A percentile compares a stretch with the other conserved stretches of the same genome.
Conservation (phyloP, 1,139 yeast species). For the Taphrina flavorubra region DNA sequence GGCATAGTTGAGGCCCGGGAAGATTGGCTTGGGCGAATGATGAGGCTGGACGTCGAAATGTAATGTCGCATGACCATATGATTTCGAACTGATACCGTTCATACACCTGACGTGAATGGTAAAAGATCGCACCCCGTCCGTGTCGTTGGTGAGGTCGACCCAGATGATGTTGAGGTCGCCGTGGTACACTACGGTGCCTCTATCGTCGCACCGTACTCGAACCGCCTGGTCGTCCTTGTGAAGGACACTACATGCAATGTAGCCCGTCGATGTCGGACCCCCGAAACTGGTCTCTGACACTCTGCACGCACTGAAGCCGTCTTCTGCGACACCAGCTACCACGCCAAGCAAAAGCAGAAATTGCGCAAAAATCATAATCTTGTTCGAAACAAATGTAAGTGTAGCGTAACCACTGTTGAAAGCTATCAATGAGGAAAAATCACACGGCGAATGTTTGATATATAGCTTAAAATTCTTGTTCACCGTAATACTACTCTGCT, state of each 20-base stretch:
- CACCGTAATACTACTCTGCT: too few species aligned
- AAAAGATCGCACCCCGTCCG: neutral
- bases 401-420: too few species aligned
- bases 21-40: neutral
- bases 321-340: too few species aligned
- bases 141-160: neutral
- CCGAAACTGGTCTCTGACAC: neutral
- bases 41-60: neutral
- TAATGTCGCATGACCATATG: neutral
- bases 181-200: constrained; percentile 1
- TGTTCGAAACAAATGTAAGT: too few species aligned
- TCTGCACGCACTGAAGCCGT: neutral
- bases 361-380: too few species aligned
- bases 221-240: neutral
- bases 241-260: neutral
- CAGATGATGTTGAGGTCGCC: neutral
- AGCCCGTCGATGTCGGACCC: neutral
- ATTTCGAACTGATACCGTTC: neutral
- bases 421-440: too few species aligned
- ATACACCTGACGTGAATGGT: neutral
- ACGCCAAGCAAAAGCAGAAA: too few species aligned
- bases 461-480: too few species aligned
- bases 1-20: neutral
- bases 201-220: neutral
- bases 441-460: too few species aligned